Evolutionary conservation across 345 rosid species (phyloP), one percentile per base, ranked within the genome.

Genomic region (Sonneratia alba): DNA sequence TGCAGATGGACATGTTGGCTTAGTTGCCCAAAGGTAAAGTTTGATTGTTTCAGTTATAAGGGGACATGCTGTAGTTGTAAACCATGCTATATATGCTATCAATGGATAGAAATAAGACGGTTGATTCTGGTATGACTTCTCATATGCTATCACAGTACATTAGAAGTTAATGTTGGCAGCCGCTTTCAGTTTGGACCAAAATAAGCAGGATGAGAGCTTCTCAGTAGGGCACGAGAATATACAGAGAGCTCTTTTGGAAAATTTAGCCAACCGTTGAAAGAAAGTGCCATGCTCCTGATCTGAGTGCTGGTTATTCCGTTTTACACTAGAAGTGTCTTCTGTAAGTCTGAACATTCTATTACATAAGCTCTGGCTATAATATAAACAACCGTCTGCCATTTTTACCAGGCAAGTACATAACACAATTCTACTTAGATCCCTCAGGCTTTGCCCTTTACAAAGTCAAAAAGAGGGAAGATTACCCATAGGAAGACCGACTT

Each of bases 71-170:
- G 72, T n/a, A 84, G 85, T 63, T 85, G 89, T 79, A 81, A 83
- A 67, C 88, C 89, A 45, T 81, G 90, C 59, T 88, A 86, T 80
- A 73, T 82, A 70, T 79, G 76, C 59, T 83, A 81, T 73, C 86
- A 86, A 24, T 61, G 36, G 65, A 5, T 61, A 22, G 12, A 5
- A 61, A 61, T 61, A 61, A 27, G 36, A 61, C 2, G 24, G 24
- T 56, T 11, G 62, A 56, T 56, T 56, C 24, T 56, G n/a, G 62
- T 19, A 56, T 3, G 62, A 5, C 62, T 21, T 19, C 32, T 56
- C n/a, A 56, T 15, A 59, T 59, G 34, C n/a, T 32, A 24, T 59
- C n/a, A 59, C 12, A 59, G 12, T 13, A 18, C 56, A 49, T 14
- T 42, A 13, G 56, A 49, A 49, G 21, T 13, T 49, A 13, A 49